Conservation (phyloP, 768 basidiomycete genomes). For the Lactarius pseudohatsudake region DNA sequence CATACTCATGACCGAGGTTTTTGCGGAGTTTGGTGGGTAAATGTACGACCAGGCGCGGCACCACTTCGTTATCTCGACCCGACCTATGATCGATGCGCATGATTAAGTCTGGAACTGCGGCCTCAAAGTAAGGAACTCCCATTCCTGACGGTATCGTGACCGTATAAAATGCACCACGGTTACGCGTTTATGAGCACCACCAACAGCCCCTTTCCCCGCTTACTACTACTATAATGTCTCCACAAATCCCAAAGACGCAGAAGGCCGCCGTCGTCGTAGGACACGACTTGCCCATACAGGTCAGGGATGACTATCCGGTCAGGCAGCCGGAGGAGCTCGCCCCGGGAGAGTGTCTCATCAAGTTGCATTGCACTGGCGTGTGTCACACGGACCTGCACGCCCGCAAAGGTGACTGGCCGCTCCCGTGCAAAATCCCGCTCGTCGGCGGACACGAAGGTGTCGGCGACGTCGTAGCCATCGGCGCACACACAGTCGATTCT, state of each 20-base stretch:
- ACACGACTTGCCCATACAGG: conserved; percentile 35
- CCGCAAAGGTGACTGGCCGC: conserved; percentile 76
- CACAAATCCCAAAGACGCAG: conserved; percentile 44
- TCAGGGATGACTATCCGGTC: conserved; percentile 53
- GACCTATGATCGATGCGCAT: background rate
- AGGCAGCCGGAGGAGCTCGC: conserved; percentile 52
- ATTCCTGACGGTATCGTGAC: background rate
- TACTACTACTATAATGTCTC: conserved; percentile 19
- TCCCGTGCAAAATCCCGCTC: conserved; percentile 60
- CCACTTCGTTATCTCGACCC: background rate
- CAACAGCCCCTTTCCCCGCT: background rate
- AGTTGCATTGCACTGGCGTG: conserved; percentile 76
- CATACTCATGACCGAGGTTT: too few relatives aligned
- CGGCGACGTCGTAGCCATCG: conserved; percentile 79
- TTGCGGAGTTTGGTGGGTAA: too few relatives aligned
- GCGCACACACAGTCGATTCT: conserved; percentile 53
- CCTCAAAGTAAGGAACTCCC: background rate
- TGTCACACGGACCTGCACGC: conserved; percentile 86
- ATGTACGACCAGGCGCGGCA: too few relatives aligned
- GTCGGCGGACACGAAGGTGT: conserved; percentile 83
- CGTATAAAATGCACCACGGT: conserved; percentile 9
- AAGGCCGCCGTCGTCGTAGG: conserved; percentile 42
- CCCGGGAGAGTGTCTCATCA: conserved; percentile 73
- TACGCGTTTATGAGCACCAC: background rate
- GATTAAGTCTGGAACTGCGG: background rate